Evolutionary conservation across 352 stramenopile species (phyloP), one percentile per base, ranked within the genome.

Genomic region (Phytophthora vignae): DNA sequence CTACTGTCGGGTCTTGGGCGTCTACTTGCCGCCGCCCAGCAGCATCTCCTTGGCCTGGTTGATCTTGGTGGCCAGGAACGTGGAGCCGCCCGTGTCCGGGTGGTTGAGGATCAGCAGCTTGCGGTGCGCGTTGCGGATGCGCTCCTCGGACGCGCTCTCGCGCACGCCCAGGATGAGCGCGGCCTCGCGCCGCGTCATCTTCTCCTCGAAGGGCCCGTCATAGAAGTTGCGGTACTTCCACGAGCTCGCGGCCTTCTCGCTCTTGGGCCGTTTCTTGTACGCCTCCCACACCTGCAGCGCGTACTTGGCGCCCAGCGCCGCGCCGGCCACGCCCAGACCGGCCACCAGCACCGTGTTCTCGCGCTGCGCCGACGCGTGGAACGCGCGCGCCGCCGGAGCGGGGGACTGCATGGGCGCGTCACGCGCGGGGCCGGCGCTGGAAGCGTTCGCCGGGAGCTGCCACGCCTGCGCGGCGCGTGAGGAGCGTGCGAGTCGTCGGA

Each of bases 1-100:
- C 36, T 17, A 12, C 14, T 6, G 36, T 15, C 10, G 29, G 29
- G 14, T 19, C 40, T 49, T 15, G 40, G 3, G 36, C 31, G n/a
- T 73, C 64, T 87, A 91, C 67, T 90, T 89, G 78, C 71, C 74
- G 59, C 82, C 82, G 36, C 49, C 62, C 38, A 99, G 87, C 69
- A 99, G 82, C 58, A 99, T 85, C 76, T 99, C 97, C 83, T 99
- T 99, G 31, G 97, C 98, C 85, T 99, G 97, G 85, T 99, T 99
- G 67, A 99, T 98, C 86, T 99, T 99, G 50, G 96, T 98, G 44
- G 97, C 91, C 40, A 99, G 71, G 74, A 98, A 99, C n/a, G 97
- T 99, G 19, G 95, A 99, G 56, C 98, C 98, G 33, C 98, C 98
- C 54, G 96, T 99, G 89, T 99, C 98, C 21, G 98, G 98, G 85